Evolutionary conservation across 2,329 filamentous ascomycete genomes (phyloP), one percentile per base, ranked within the genome.

Genomic region (Proliferodiscus dingleyae): DNA sequence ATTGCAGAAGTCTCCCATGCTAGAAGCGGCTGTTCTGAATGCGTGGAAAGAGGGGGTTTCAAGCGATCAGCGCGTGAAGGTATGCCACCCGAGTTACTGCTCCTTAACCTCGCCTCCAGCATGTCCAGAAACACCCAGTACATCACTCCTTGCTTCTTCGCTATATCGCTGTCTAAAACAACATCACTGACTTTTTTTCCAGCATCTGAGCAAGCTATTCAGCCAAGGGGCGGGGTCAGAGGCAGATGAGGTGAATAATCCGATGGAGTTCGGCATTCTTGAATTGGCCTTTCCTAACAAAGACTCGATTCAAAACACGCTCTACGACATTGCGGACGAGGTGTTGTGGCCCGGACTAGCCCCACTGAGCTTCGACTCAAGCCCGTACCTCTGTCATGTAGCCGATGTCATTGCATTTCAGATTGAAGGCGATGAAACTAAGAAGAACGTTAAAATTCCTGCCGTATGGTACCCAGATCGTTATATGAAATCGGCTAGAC

Each of bases 321-420:
- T 64, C 11, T 65, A 65, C 40, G 63, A 65, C 50, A 45, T 64
- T 32, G 54, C 57, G 23, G 63, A 65, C 50, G 52, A 60, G 23
- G 49, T 51, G 22, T 45, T 65, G 18, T 65, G 63, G 63, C 49
- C 47, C 5, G 23, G 40, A 24, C 40, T 50, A 9, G 13, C 43
- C 15, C 46, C 54, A 7, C 30, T 54, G 7, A 51, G 59, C 9
- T 28, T 60, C 6, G 38, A 45, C 1, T 39, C 50, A 15, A 56
- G 56, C 23, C 53, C 63, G 15, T 65, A 59, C 41, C 48, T 65
- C n/a, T 54, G 52, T 18, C 58, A 61, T 37, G 52, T 64, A 19
- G 72, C 72, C 3, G 73, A 78, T n/a, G 67, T 79, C 3, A 53
- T 80, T 19, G 68, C 69, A 6, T 65, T 80, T 29, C 68, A 69